A percentile compares a stretch with the other conserved stretches of the same genome.
These are phyloP conservation scores for Cercophora scortea DNA, from an alignment of 495 filamentous ascomycete species.

Conservation along the genomic window DNA sequence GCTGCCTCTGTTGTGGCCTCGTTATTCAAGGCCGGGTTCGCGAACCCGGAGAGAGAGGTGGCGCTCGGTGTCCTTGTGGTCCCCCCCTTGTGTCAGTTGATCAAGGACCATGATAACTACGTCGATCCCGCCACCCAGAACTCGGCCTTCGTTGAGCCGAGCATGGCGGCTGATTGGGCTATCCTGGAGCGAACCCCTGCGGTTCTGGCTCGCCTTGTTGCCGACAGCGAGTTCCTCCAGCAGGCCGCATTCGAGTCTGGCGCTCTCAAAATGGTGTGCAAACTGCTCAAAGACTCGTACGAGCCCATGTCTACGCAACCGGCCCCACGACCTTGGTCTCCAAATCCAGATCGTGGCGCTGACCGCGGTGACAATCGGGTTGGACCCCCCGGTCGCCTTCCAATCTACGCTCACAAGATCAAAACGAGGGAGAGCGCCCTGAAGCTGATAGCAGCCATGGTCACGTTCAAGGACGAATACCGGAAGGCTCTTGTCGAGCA, in stretches of 20 bases:
- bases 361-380: conserved; percentile 29
- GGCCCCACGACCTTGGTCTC: conserved; percentile 36
- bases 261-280: conserved; percentile 63
- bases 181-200: conserved; percentile 65
- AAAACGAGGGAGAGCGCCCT: conserved; percentile 71
- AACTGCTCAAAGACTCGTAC: conserved; percentile 64
- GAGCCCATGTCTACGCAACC: conserved; percentile 37
- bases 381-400: conserved; percentile 54
- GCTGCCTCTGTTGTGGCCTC: conserved; percentile 72
- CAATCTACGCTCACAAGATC: conserved; percentile 62
- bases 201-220: conserved; percentile 69
- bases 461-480: conserved; percentile 74
- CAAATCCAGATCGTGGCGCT: conserved; percentile 16
- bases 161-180: conserved; percentile 31
- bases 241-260: conserved; percentile 74
- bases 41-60: conserved; percentile 51
- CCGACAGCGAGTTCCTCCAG: conserved; percentile 68
- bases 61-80: conserved; percentile 60
- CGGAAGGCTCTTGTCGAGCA: conserved; percentile 76
- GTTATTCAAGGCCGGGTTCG: conserved; percentile 63
- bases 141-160: conserved; percentile 24
- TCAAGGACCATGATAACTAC: conserved; percentile 48
- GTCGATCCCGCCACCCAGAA: conserved; percentile 8
- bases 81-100: conserved; percentile 62
- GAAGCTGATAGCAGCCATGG: conserved; percentile 68